These are phyloP conservation scores for Coniochaeta sp. DNA, from an alignment of 2,329 filamentous ascomycete species.

Conservation along the genomic window DNA sequence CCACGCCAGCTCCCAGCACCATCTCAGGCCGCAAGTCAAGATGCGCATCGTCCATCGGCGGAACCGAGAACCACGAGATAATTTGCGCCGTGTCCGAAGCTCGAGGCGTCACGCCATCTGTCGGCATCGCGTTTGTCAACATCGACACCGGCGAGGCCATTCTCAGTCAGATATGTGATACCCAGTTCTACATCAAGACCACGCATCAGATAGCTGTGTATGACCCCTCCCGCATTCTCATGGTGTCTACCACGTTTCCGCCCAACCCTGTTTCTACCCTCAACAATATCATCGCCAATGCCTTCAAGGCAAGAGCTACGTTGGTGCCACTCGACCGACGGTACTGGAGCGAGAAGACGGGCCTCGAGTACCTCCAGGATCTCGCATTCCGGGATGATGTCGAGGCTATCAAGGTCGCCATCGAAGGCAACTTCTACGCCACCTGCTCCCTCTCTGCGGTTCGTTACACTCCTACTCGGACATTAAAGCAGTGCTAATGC, in stretches of 20 bases:
- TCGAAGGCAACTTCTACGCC: conserved; percentile 79
- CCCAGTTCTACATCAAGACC: conserved; percentile 83
- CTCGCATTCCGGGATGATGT: conserved; percentile 77
- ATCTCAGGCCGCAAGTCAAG: conserved; percentile 38
- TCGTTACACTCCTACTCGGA: conserved; percentile 23
- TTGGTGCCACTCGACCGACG: conserved; percentile 63
- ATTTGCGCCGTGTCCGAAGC: conserved; percentile 87
- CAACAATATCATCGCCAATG: conserved; percentile 68
- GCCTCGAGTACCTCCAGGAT: conserved; percentile 69
- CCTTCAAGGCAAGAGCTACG: conserved; percentile 50
- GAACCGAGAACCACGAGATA: conserved; percentile 57
- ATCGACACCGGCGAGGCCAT: conserved; percentile 76
- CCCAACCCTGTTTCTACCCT: conserved; percentile 66
- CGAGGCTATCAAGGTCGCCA: conserved; percentile 70
- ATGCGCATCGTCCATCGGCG: conserved; percentile 32
- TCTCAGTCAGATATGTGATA: conserved; percentile 87
- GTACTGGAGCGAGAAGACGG: conserved; percentile 75
- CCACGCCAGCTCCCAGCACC: conserved; percentile 22
- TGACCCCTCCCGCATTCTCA: conserved; percentile 71
- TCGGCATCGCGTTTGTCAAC: conserved; percentile 84
- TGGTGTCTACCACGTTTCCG: conserved; percentile 61
- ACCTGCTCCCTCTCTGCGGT: conserved; percentile 82
- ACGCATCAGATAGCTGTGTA: conserved; percentile 80
- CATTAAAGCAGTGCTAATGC: conserved; percentile 9
- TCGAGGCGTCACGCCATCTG: conserved; percentile 75